phyloP scores from a whole-genome alignment of 306 rosid species.

The Abrus pulchellus region DNA sequence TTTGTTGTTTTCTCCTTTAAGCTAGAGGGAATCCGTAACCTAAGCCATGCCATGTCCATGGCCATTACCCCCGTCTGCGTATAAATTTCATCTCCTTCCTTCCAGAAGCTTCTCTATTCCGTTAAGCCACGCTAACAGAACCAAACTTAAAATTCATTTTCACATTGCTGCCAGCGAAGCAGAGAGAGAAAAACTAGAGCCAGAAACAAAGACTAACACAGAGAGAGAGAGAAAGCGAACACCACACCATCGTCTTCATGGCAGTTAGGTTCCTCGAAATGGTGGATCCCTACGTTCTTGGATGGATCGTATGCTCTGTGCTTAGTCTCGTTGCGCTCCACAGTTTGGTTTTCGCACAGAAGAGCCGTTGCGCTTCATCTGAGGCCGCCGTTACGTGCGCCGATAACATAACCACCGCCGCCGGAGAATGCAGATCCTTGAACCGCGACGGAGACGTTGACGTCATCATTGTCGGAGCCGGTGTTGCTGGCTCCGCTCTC shows the following conservation, averaged over 20 bases:
- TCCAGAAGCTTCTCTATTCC: background rate
- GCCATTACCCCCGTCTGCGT: background rate
- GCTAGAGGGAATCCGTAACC: background rate
- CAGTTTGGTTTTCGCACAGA: slow-evolving; percentile 46
- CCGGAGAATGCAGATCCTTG: slow-evolving; percentile 72
- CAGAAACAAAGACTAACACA: background rate
- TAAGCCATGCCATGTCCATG: background rate
- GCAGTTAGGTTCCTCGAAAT: slow-evolving; percentile 48
- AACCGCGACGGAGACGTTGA: slow-evolving; percentile 54
- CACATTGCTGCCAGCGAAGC: slow-evolving; percentile 40
- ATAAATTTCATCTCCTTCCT: background rate
- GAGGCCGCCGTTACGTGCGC: slow-evolving; percentile 46
- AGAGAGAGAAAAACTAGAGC: slow-evolving; percentile 22
- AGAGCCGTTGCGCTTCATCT: slow-evolving; percentile 33
- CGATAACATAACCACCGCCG: slow-evolving; percentile 52
- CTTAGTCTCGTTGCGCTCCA: slow-evolving; percentile 57
- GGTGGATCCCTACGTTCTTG: slow-evolving; percentile 63
- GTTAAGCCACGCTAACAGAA: slow-evolving; percentile 9
- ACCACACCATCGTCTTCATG: slow-evolving; percentile 37
- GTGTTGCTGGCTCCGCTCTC: slow-evolving; percentile 95
- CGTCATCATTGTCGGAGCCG: slow-evolving; percentile 93
- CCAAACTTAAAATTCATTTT: background rate
- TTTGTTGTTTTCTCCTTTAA: too few species aligned
- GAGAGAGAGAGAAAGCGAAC: background rate
- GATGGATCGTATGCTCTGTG: slow-evolving; percentile 59